These are phyloP conservation scores for Capillidium heterosporum DNA, from an alignment of 371 early-diverging fungal genomes.

Conservation along the genomic window DNA sequence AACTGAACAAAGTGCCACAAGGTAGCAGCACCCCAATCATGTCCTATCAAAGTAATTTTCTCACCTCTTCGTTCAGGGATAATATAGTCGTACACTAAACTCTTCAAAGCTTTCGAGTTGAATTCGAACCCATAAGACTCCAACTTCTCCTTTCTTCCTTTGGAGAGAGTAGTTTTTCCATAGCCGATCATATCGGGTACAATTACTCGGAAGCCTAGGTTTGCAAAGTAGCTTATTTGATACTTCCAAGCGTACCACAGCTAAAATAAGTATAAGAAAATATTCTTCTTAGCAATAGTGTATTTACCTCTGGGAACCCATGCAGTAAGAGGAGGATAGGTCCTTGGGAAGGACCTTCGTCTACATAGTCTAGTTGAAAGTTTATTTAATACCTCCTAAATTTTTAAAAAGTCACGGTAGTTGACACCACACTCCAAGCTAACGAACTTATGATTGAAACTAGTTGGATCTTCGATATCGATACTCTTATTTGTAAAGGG, in stretches of 20 bases:
- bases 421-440: background rate
- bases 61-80: background rate
- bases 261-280: background rate
- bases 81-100: background rate
- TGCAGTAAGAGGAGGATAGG: background rate
- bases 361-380: background rate
- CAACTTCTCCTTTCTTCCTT: background rate
- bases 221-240: background rate
- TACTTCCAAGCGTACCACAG: background rate
- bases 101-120: background rate
- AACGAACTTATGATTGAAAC: background rate
- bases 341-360: background rate
- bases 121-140: background rate
- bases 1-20: background rate
- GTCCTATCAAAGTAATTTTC: background rate
- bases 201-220: background rate
- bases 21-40: background rate
- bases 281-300: background rate
- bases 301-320: background rate
- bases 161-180: background rate
- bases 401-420: background rate
- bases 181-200: background rate
- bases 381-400: background rate
- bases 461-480: background rate
- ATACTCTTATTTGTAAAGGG: no score